Conservation (phyloP, 306 rosid genomes). For the Sicyos edulis region DNA sequence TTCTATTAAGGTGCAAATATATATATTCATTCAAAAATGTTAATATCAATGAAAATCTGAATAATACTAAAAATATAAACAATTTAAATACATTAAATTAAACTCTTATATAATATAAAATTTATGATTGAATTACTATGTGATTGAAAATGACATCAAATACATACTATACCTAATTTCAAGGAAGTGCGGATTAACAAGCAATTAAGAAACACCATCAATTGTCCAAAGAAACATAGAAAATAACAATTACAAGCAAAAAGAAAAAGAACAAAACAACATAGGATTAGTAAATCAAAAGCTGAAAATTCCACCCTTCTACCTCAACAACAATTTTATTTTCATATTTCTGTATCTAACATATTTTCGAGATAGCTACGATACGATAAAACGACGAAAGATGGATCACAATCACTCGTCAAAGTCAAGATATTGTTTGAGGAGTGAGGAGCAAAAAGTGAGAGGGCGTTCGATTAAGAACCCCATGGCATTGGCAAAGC, state of each 20-base stretch:
- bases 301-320: background rate
- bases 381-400: background rate
- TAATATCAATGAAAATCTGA: too few species aligned
- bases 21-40: too few species aligned
- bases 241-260: background rate
- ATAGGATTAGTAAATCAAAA: background rate
- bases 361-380: background rate
- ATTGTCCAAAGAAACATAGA: background rate
- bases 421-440: conserved; percentile 34
- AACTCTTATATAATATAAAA: too few species aligned
- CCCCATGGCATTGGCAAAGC: conserved; percentile 55
- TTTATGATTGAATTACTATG: too few species aligned
- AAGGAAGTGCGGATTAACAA: background rate
- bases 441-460: conserved; percentile 35
- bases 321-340: background rate
- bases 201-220: background rate
- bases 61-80: too few species aligned
- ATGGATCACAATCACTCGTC: background rate
- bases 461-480: conserved; percentile 43
- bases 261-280: background rate
- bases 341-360: background rate
- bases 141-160: background rate
- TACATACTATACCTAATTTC: background rate
- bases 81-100: too few species aligned
- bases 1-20: too few species aligned